Evolutionary conservation across 2,329 filamentous ascomycete species (phyloP).

Genomic region (Sphaerulina musiva): DNA sequence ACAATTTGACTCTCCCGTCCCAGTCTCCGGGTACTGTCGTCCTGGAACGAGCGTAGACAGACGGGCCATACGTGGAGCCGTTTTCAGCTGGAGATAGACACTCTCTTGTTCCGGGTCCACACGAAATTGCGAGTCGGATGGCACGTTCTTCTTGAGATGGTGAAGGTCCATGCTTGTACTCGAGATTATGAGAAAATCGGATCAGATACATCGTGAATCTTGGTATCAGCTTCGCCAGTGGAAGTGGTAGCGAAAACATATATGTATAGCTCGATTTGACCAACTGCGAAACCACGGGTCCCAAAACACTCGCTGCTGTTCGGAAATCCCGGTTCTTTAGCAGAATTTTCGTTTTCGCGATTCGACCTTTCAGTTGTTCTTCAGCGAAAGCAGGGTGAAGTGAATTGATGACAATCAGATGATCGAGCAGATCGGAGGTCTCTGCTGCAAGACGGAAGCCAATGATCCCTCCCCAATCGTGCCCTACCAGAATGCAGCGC

Average conservation of each 20-base stretch:
- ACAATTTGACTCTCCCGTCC: slow-evolving; percentile 48
- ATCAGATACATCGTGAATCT: slow-evolving; percentile 41
- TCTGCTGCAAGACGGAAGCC: slow-evolving; percentile 53
- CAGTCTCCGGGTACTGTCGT: slow-evolving; percentile 40
- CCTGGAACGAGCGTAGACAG: slow-evolving; percentile 36
- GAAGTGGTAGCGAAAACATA: slow-evolving; percentile 19
- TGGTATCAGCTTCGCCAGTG: slow-evolving; percentile 24
- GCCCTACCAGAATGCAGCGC: slow-evolving; percentile 40
- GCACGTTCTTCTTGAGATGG: slow-evolving; percentile 8
- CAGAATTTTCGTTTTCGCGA: slow-evolving; percentile 7
- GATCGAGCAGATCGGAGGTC: slow-evolving; percentile 49
- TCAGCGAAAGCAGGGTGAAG: slow-evolving; percentile 33
- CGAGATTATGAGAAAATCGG: slow-evolving; percentile 33
- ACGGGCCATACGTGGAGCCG: slow-evolving; percentile 35
- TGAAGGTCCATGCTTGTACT: slow-evolving; percentile 13
- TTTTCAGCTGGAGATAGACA: slow-evolving; percentile 33
- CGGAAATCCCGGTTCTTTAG: slow-evolving; percentile 8
- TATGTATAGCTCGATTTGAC: slow-evolving; percentile 44
- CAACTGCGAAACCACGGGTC: slow-evolving; percentile 44
- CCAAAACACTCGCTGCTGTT: slow-evolving; percentile 4
- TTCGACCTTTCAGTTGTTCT: slow-evolving; percentile 6
- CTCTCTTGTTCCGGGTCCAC: slow-evolving; percentile 47
- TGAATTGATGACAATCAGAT: slow-evolving; percentile 50
- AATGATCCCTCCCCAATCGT: slow-evolving; percentile 45
- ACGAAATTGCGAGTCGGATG: slow-evolving; percentile 43